Evolutionary conservation across 495 filamentous ascomycete species (phyloP), one percentile per base, ranked within the genome.

Genomic region (Pyrenopolyporus hunteri): DNA sequence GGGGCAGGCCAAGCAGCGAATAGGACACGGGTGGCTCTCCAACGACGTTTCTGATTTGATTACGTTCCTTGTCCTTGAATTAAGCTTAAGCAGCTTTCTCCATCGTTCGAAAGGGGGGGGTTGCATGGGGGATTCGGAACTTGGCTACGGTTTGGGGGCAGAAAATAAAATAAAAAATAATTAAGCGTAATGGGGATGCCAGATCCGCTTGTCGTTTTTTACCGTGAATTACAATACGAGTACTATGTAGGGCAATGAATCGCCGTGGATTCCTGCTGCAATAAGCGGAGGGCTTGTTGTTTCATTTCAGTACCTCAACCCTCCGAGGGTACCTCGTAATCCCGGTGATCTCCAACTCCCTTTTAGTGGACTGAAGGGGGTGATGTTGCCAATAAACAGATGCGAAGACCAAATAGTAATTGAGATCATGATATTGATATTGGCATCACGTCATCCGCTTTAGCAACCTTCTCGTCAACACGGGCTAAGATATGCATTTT

Each of bases 71-170:
- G 63, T 66, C 63, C 56, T 66, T 54, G 63, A 66, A 66, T 66
- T 66, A 66, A 66, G 63, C 63, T 66, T 66, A 66, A 66, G 63
- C 63, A 45, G 42, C 42, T 45, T 66, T 50, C 57, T 60, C 63
- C 57, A 66, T 66, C 63, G 39, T 57, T 60, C 45, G 39, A 60
- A 33, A 14, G 44, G 19, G 40, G 48, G 19, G 63, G 63, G 56
- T 57, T 66, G 57, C 63, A 60, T 66, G 50, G 56, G 45, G n/a
- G 37, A 42, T 59, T 46, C 62, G 62, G 62, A 59, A 59, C 56
- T 49, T 55, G 56, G 50, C 43, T 59, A 43, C 42, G 45, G 26
- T 13, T 42, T 58, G 42, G 53, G 54, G 54, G 53, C 53, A 57
- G 33, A 40, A 57, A 63, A 50, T 32, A 45, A 37, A 49, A 45